These are phyloP conservation scores for Xerocomellus intermedius DNA, from an alignment of 768 basidiomycete species.

Conservation along the genomic window DNA sequence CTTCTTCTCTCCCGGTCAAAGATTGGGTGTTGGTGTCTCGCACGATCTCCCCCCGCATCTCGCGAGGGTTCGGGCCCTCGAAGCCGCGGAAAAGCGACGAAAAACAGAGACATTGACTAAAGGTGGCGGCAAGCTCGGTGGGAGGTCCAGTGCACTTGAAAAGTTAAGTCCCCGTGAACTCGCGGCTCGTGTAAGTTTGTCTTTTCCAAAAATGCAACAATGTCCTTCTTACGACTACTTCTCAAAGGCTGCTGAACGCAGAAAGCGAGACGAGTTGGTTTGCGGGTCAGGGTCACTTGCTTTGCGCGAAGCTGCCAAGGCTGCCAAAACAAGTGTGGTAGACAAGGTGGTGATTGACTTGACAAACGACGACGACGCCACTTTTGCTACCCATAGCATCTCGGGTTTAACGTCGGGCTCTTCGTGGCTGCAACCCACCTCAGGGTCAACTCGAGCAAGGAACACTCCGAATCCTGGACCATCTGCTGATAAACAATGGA, in stretches of 20 bases:
- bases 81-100: conserved; percentile 76
- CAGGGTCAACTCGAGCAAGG: neutral
- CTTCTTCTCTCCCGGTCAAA: conserved; percentile 73
- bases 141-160: conserved; percentile 38
- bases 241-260: conserved; percentile 79
- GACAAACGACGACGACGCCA: conserved; percentile 36
- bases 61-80: conserved; percentile 65
- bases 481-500: conserved; percentile 39
- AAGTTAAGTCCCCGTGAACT: conserved; percentile 66
- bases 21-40: conserved; percentile 65
- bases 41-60: conserved; percentile 67
- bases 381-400: neutral
- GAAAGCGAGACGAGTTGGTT: conserved; percentile 67
- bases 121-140: conserved; percentile 60
- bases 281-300: conserved; percentile 66
- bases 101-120: conserved; percentile 45
- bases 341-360: conserved; percentile 57
- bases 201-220: conserved; percentile 20
- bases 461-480: neutral
- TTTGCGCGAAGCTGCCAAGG: conserved; percentile 64
- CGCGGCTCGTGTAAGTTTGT: conserved; percentile 49
- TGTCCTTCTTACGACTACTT: neutral
- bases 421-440: neutral
- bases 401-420: conserved; percentile 33
- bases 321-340: conserved; percentile 62